Base-by-base conservation (phyloP, 768 basidiomycete species). In the Podaxis sp. region DNA sequence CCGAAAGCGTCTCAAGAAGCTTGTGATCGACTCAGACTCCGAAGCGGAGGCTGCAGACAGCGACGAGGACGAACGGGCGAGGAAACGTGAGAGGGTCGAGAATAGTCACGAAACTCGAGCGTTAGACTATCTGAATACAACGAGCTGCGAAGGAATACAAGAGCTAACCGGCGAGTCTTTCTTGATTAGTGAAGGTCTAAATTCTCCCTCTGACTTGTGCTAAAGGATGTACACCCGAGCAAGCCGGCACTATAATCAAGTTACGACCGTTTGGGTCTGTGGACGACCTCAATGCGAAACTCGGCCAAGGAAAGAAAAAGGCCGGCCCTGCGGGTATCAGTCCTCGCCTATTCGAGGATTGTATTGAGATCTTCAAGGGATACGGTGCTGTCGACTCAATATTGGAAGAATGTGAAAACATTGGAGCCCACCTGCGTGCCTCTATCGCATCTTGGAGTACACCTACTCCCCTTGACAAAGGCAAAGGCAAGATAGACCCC, bases 311-410 rank as follows among this genome's bases (percentile, higher is more conserved):
- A n/a, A 92, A 88, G 79, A 96, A 93, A 78, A 95, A 93, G 70
- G 85, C 87, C 2, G 87, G 88, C 8, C 86, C 89, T 8, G 82
- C 79, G 3, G 96, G 96, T 22, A 87, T 99, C 69, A 95, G 94
- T 65, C 83, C 91, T 64, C 87, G 90, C 61, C 82, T 99, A 73
- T 93, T 99, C 72, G 94, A 96, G 70, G 94, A 96, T 66, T 95
- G 92, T 72, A 85, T 86, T 59, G 82, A 86, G 44, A 91, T 97
- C 68, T 89, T 98, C 71, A 77, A 84, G 60, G 93, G 91, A 7
- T 98, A 96, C 69, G 86, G 87, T 11, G 85, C 88, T 40, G 95
- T 99, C 60, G 97, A 99, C 73, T 85, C 80, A 64, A 88, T 98
- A 66, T 84, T 99, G 13, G 87, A 87, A 73, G 86, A 90, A 59